Percentiles rank a stretch among this genome's conserved stretches.
phyloP scores from a whole-genome alignment of 495 filamentous ascomycete species.

The Aspergillus homomorphus region DNA sequence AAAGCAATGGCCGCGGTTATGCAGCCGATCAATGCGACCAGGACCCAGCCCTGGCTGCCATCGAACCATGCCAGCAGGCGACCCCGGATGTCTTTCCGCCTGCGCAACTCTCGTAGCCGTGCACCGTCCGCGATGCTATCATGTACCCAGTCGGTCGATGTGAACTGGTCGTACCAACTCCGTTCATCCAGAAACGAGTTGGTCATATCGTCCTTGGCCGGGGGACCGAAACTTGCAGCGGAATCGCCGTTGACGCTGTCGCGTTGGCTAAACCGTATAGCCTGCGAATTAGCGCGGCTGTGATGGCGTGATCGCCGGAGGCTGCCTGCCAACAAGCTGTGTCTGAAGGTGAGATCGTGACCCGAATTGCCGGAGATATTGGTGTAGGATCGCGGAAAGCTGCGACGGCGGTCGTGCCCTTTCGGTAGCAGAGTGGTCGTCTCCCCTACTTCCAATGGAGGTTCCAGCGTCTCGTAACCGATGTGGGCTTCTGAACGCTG shows the following conservation, averaged over 20 bases:
- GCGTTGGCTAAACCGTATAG: constrained; percentile 51
- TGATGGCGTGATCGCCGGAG: constrained; percentile 59
- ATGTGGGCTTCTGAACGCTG: constrained; percentile 38
- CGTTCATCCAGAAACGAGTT: constrained; percentile 70
- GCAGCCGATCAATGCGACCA: constrained; percentile 87
- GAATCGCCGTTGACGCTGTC: constrained; percentile 32
- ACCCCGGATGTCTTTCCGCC: constrained; percentile 79
- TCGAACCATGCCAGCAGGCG: constrained; percentile 75
- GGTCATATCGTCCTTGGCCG: constrained; percentile 55
- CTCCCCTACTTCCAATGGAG: constrained; percentile 35
- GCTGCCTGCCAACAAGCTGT: constrained; percentile 36
- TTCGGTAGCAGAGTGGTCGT: constrained; percentile 37
- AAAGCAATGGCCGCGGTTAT: constrained; percentile 85
- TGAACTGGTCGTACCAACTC: constrained; percentile 99
- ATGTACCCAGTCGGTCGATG: constrained; percentile 97
- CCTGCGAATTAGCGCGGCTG: constrained; percentile 63
- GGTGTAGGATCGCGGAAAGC: constrained; percentile 40
- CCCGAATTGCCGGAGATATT: constrained; percentile 34
- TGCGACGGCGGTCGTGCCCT: constrained; percentile 15
- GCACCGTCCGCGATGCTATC: constrained; percentile 94
- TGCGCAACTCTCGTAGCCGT: constrained; percentile 76
- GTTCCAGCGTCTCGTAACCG: constrained; percentile 36
- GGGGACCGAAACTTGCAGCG: constrained; percentile 45
- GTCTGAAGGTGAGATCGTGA: constrained; percentile 29
- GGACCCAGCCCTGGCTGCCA: constrained; percentile 88